Conservation (phyloP, 116 monocot species). For the Trichopus zeylanicus region DNA sequence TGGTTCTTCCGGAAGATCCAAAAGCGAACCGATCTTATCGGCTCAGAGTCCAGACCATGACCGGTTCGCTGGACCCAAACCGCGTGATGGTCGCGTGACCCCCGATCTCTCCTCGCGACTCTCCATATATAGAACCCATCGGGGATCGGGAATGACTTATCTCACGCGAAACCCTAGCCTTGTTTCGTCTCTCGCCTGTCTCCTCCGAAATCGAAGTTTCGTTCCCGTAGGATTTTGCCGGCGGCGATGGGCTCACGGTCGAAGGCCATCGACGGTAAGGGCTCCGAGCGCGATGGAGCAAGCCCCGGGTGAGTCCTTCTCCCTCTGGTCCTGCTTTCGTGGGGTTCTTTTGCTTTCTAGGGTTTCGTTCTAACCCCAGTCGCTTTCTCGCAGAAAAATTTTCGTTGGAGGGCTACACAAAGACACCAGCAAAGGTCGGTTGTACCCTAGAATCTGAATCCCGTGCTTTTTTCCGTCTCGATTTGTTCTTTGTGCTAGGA, state of each 20-base stretch:
- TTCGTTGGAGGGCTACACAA: conserved; percentile 76
- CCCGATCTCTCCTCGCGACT: too few relatives aligned
- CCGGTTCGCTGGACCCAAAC: too few relatives aligned
- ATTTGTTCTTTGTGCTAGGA: not conserved
- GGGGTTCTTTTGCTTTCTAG: not conserved
- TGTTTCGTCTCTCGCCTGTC: not conserved
- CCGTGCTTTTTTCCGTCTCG: not conserved
- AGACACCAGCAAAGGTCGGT: conserved; percentile 48
- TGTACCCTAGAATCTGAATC: not conserved
- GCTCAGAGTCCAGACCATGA: too few relatives aligned
- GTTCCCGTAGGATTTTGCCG: not conserved
- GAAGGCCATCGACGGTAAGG: conserved; percentile 11
- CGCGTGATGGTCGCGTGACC: too few relatives aligned
- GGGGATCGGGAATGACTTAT: too few relatives aligned
- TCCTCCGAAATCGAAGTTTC: not conserved
- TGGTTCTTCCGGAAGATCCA: too few relatives aligned
- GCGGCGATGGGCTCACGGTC: conserved; percentile 9
- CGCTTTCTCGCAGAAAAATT: conserved; percentile 53
- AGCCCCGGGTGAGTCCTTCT: conserved; percentile 39
- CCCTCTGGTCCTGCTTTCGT: not conserved
- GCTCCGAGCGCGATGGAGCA: conserved; percentile 45
- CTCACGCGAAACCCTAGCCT: not conserved
- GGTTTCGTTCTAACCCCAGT: not conserved
- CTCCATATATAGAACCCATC: too few relatives aligned
- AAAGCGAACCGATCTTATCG: too few relatives aligned